Percentiles rank a stretch among this genome's conserved stretches.
Conservation (phyloP, 495 filamentous ascomycete genomes). For the Penicillium daleae region DNA sequence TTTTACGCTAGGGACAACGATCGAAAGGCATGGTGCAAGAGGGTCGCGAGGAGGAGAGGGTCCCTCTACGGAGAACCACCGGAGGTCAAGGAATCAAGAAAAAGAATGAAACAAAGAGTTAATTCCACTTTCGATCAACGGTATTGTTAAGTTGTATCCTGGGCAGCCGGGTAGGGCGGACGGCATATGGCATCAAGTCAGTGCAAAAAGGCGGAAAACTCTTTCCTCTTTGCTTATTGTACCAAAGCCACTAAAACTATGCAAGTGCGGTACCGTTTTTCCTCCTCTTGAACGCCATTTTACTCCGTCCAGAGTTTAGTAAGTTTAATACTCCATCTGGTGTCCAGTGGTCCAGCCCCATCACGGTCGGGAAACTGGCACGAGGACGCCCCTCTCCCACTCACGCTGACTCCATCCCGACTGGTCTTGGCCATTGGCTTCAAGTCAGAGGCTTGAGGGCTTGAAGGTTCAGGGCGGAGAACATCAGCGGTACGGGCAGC, state of each 20-base stretch:
- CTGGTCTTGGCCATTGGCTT: not conserved
- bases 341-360: conserved; percentile 3
- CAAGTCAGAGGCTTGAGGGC: not conserved
- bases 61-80: not conserved
- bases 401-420: not conserved
- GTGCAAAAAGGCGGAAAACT: not conserved
- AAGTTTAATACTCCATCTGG: not conserved
- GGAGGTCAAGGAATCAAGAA: not conserved
- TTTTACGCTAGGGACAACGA: not conserved
- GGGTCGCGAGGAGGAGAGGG: not conserved
- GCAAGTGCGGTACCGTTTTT: not conserved
- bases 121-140: not conserved
- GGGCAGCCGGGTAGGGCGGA: not conserved
- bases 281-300: not conserved
- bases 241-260: conserved; percentile 8
- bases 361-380: conserved; percentile 7
- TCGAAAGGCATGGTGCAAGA: not conserved
- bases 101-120: not conserved
- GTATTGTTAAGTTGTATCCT: not conserved
- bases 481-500: conserved; percentile 2
- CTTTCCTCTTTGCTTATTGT: not conserved
- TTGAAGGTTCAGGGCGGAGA: not conserved
- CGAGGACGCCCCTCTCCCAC: conserved; percentile 1
- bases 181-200: not conserved
- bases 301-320: too few species aligned